Percentiles rank a stretch among this genome's conserved stretches.
Evolutionary conservation across 768 basidiomycete genomes (phyloP).

Genomic region (Pleurotus citrinopileatus): DNA sequence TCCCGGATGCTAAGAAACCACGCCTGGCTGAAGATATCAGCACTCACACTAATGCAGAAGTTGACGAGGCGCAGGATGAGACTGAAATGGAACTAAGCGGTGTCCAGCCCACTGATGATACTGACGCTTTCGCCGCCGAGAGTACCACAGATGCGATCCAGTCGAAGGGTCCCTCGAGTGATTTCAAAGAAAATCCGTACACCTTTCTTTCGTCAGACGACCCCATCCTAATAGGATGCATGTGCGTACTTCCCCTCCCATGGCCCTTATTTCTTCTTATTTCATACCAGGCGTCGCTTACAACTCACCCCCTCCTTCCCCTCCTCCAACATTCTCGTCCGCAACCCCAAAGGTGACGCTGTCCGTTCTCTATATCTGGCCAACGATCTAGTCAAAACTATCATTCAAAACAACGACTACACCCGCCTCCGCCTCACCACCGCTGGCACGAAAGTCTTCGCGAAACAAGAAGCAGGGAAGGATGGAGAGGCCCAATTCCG

Average conservation of each 20-base stretch:
- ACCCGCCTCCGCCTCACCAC: slow-evolving; percentile 82
- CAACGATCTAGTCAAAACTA: slow-evolving; percentile 78
- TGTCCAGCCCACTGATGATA: background rate
- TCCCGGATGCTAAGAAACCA: slow-evolving; percentile 50
- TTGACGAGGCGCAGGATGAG: background rate
- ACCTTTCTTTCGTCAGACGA: slow-evolving; percentile 75
- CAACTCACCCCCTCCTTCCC: slow-evolving; percentile 74
- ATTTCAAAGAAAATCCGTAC: slow-evolving; percentile 90
- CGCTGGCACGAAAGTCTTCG: slow-evolving; percentile 92
- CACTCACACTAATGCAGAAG: background rate
- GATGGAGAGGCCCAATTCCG: slow-evolving; percentile 64
- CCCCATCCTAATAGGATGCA: slow-evolving; percentile 65
- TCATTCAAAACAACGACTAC: slow-evolving; percentile 82
- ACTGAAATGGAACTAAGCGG: too few relatives aligned
- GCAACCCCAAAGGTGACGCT: slow-evolving; percentile 73
- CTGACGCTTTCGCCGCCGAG: background rate
- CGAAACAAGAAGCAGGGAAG: slow-evolving; percentile 79
- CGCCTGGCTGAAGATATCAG: slow-evolving; percentile 34
- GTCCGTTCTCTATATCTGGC: slow-evolving; percentile 85
- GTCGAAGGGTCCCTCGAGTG: slow-evolving; percentile 24
- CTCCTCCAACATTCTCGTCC: slow-evolving; percentile 72
- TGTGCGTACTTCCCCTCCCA: slow-evolving; percentile 45
- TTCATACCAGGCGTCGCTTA: slow-evolving; percentile 58
- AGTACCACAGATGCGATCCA: slow-evolving; percentile 10
- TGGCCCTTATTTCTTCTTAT: background rate